Evolutionary conservation across 208 protist genomes (phyloP).

Genomic region (Polymyxa betae): DNA sequence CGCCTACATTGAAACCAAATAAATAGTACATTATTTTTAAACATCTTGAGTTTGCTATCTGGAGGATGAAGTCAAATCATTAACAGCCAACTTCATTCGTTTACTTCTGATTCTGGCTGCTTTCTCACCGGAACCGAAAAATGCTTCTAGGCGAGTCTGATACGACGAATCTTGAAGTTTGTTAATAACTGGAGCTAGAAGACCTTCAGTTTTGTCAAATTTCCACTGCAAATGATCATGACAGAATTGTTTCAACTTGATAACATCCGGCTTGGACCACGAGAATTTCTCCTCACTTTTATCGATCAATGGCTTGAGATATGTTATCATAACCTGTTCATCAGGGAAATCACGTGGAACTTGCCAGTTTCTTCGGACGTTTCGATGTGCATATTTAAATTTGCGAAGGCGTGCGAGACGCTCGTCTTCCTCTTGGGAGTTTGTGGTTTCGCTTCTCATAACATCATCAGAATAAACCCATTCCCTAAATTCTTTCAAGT

Average conservation of each 20-base stretch:
- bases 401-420: background rate
- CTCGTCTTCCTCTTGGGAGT: background rate
- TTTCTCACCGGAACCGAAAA: background rate
- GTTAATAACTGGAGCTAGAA: background rate
- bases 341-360: conserved; percentile 56
- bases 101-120: conserved; percentile 25
- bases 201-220: background rate
- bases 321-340: conserved; percentile 13
- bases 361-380: conserved; percentile 51
- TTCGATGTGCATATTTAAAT: conserved; percentile 58
- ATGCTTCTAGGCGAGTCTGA: conserved; percentile 29
- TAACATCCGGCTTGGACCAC: background rate
- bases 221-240: background rate
- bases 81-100: conserved; percentile 3
- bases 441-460: background rate
- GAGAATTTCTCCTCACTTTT: background rate
- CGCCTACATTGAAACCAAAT: no score
- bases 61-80: no score
- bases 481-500: background rate
- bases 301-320: conserved; percentile 51
- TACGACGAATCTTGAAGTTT: background rate
- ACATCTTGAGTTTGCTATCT: no score
- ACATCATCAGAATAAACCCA: background rate
- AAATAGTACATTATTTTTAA: no score
- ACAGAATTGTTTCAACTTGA: conserved; percentile 27